Conservation (phyloP, 176 grass and related monocot species). For the bread wheat (Triticum aestivum) region IWGSC_CS_RefSeq_v2.1 NC_057803.1:534068658-534069157, state of each 20-base stretch:
- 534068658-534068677: conserved; percentile 11
- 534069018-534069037: conserved; percentile 82
- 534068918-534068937: conserved; percentile 84
- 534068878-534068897: conserved; percentile 17
- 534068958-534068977: conserved; percentile 73
- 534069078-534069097: conserved; percentile 32
- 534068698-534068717: conserved; percentile 43
- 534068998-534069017: conserved; percentile 84
- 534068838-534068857: neutral
- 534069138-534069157: neutral
- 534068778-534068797: conserved; percentile 73
- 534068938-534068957: conserved; percentile 89
- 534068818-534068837: conserved; percentile 28
- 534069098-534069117: neutral
- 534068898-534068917: conserved; percentile 93
- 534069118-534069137: neutral
- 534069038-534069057: conserved; percentile 99
- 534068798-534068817: conserved; percentile 88
- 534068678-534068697: conserved; percentile 38
- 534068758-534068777: conserved; percentile 64
- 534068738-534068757: neutral
- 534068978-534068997: conserved; percentile 76
- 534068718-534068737: conserved; percentile 11
- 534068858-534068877: conserved; percentile 10
- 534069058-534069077: conserved; percentile 98